Conservation (phyloP, 371 early-diverging fungal species). For the Mucor saturninus region DNA sequence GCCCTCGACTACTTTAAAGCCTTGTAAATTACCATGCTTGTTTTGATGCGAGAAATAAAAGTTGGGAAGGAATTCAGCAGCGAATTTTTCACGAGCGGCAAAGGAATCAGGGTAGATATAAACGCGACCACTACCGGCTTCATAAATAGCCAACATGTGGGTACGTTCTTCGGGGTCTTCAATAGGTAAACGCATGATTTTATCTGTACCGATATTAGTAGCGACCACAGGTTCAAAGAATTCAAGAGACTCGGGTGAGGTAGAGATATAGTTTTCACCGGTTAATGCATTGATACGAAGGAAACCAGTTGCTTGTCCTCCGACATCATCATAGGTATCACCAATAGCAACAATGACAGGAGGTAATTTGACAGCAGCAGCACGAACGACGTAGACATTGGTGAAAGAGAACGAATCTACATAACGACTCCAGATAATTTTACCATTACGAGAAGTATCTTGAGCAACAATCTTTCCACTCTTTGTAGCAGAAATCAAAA, state of each 20-base stretch:
- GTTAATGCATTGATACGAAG: conserved; percentile 76
- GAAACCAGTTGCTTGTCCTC: conserved; percentile 48
- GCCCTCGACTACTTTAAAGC: conserved; percentile 57
- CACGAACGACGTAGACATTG: conserved; percentile 66
- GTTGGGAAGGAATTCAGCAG: conserved; percentile 40
- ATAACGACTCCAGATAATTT: conserved; percentile 76
- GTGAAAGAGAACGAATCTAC: conserved; percentile 48
- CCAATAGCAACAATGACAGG: conserved; percentile 75
- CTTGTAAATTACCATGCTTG: conserved; percentile 42
- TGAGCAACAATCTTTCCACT: conserved; percentile 86
- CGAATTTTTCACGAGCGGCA: conserved; percentile 55
- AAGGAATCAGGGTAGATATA: conserved; percentile 65
- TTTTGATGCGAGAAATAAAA: conserved; percentile 64
- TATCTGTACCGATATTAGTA: conserved; percentile 53
- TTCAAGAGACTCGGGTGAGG: conserved; percentile 34
- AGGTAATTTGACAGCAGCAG: conserved; percentile 71
- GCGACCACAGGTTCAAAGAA: conserved; percentile 59
- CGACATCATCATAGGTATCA: conserved; percentile 43
- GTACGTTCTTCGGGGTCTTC: conserved; percentile 74
- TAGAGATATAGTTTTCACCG: conserved; percentile 62
- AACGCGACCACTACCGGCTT: conserved; percentile 62
- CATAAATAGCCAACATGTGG: conserved; percentile 64
- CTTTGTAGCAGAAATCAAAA: conserved; percentile 75
- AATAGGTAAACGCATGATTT: conserved; percentile 65
- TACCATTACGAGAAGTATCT: conserved; percentile 74